phyloP scores from a whole-genome alignment of 176 grass and related monocot genomes.

The Puya raimondii region DNA sequence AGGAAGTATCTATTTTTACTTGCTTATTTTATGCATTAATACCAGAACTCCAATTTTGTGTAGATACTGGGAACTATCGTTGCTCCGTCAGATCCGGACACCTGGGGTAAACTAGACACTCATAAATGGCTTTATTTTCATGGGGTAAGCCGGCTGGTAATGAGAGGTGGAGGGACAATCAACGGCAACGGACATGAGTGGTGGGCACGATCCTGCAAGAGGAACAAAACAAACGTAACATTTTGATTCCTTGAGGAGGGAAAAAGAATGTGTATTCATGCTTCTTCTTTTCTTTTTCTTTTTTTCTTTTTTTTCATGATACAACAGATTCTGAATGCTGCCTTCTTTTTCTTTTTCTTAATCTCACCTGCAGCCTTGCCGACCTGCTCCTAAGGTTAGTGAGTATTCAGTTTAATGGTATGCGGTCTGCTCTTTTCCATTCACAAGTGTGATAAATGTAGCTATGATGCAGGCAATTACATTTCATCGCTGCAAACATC shows the following conservation, averaged over 20 bases:
- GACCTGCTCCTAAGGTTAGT: slow-evolving; percentile 43
- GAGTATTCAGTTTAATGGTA: neutral
- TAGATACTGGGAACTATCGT: slow-evolving; percentile 43
- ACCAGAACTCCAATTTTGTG: neutral
- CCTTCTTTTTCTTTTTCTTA: neutral
- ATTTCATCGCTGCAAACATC: slow-evolving; percentile 50
- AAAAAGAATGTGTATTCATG: neutral
- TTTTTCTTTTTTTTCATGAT: neutral
- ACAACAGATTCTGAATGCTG: neutral
- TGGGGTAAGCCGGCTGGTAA: slow-evolving; percentile 37
- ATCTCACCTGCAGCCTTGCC: slow-evolving; percentile 35
- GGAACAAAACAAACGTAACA: slow-evolving; percentile 40
- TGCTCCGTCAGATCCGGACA: slow-evolving; percentile 48
- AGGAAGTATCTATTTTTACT: neutral
- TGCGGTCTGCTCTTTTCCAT: neutral
- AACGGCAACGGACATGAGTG: slow-evolving; percentile 63
- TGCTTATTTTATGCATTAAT: neutral
- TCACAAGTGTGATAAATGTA: neutral
- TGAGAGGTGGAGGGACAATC: slow-evolving; percentile 64
- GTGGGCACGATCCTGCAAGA: slow-evolving; percentile 76
- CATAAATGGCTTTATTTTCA: slow-evolving; percentile 61
- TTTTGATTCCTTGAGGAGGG: neutral
- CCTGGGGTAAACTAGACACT: slow-evolving; percentile 39
- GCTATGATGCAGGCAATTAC: slow-evolving; percentile 40
- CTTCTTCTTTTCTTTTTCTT: neutral